phyloP scores from a whole-genome alignment of 2,329 filamentous ascomycete genomes.

The Cadophora sp. region DNA sequence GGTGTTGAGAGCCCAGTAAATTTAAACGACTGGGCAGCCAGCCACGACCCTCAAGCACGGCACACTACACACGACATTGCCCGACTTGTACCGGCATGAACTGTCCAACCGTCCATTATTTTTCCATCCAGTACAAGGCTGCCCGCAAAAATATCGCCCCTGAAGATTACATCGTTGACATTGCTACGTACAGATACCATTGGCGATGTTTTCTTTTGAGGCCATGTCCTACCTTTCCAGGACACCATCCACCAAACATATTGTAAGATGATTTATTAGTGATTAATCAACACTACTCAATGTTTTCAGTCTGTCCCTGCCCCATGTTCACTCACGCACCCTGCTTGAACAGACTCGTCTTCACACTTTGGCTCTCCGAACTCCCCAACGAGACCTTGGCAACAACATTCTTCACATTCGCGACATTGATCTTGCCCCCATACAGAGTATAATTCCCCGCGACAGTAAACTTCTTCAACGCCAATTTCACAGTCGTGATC shows the following conservation, averaged over 20 bases:
- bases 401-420: constrained; percentile 19
- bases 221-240: too few species aligned
- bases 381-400: constrained; percentile 26
- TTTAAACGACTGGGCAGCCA: too few species aligned
- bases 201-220: too few species aligned
- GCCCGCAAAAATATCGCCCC: too few species aligned
- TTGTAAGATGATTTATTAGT: background rate
- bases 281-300: background rate
- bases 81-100: too few species aligned
- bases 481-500: constrained; percentile 18
- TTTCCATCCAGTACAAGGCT: too few species aligned
- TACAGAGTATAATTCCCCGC: constrained; percentile 28
- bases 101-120: too few species aligned
- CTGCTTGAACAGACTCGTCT: constrained; percentile 17
- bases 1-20: background rate
- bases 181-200: too few species aligned
- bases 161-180: too few species aligned
- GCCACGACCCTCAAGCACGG: too few species aligned
- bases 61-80: too few species aligned
- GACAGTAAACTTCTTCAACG: constrained; percentile 14
- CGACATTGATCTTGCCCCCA: constrained; percentile 11
- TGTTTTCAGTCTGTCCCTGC: background rate
- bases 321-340: background rate
- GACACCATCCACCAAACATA: background rate
- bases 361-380: constrained; percentile 25